Evolutionary conservation across 2,329 filamentous ascomycete species (phyloP), one percentile per base, ranked within the genome.

Genomic region (Orbilia oligospora): DNA sequence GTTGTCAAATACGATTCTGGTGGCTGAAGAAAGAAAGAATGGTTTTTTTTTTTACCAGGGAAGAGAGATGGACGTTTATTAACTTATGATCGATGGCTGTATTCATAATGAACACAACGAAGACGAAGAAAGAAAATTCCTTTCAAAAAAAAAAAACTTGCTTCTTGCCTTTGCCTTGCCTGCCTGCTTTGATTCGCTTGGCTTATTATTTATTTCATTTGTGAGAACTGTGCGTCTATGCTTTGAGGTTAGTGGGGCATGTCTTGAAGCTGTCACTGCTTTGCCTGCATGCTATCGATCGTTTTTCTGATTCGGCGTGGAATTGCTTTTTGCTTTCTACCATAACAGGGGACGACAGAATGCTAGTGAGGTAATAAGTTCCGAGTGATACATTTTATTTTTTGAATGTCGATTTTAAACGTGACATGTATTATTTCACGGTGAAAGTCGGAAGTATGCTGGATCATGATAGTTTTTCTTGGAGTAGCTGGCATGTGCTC

Each of bases 71-170:
- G 58, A 72, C 69, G 69, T 64, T 72, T 72, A 53, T 53, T 71
- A 18, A 22, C 33, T 41, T 58, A 22, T 58, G 33, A 55, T 55
- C 51, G 51, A 55, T 55, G 51, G 51, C 51, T 72, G 69, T 72
- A 72, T 66, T 51, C 33, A 61, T 73, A 73, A 73, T 67, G 70
- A 61, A 61, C 53, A 61, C 33, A 61, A 61, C 56, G 56, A 65
- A 18, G 41, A 48, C 66, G 58, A 56, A 48, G 22, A 8, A 61
- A 46, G 27, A 70, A 73, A 67, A 73, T 61, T 67, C 27, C 70
- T 61, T 66, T 38, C 2, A 51, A 58, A 70, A 58, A 55, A 67
- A 33, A 75, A 67, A 33, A 18, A 46, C 6, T 8, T 66, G 51
- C 14, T 51, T 12, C 10, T 64, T 51, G 5, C 46, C 14, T 48